Percentiles rank a stretch among this genome's conserved stretches.
Conservation (phyloP, 805 yeast genomes). For the Clavispora santaluciae region DNA sequence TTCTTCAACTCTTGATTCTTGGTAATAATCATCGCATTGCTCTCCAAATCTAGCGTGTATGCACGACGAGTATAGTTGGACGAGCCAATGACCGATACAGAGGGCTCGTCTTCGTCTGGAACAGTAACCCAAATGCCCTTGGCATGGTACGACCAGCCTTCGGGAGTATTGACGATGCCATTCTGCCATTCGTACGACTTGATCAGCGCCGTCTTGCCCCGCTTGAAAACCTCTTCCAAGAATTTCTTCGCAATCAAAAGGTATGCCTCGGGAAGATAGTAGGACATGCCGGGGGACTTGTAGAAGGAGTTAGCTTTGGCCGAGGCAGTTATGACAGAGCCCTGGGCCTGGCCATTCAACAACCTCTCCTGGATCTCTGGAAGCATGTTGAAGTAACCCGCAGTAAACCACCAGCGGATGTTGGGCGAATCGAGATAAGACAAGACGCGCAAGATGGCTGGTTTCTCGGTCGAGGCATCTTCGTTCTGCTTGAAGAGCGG, state of each 20-base stretch:
- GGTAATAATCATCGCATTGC: conserved; percentile 78
- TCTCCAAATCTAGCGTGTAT: conserved; percentile 80
- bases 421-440: conserved; percentile 51
- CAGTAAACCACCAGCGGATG: conserved; percentile 82
- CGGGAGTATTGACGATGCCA: conserved; percentile 74
- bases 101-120: conserved; percentile 56
- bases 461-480: conserved; percentile 73
- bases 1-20: conserved; percentile 53
- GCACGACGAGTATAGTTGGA: conserved; percentile 92
- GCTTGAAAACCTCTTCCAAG: conserved; percentile 43
- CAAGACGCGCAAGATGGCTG: conserved; percentile 57
- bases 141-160: conserved; percentile 98
- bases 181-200: conserved; percentile 77
- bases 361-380: conserved; percentile 63
- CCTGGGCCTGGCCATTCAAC: conserved; percentile 52
- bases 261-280: conserved; percentile 83
- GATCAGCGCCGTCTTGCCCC: conserved; percentile 43
- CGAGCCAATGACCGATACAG: conserved; percentile 81
- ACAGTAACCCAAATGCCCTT: conserved; percentile 84
- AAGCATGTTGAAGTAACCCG: conserved; percentile 92
- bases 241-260: conserved; percentile 69
- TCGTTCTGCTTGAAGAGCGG: conserved; percentile 65
- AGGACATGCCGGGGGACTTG: conserved; percentile 75
- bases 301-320: conserved; percentile 91
- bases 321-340: conserved; percentile 82